Percentiles rank a stretch among this genome's conserved stretches.
These are phyloP conservation scores for Exserohilum turcica DNA, from an alignment of 2,329 filamentous ascomycete genomes.

Conservation along the genomic window DNA sequence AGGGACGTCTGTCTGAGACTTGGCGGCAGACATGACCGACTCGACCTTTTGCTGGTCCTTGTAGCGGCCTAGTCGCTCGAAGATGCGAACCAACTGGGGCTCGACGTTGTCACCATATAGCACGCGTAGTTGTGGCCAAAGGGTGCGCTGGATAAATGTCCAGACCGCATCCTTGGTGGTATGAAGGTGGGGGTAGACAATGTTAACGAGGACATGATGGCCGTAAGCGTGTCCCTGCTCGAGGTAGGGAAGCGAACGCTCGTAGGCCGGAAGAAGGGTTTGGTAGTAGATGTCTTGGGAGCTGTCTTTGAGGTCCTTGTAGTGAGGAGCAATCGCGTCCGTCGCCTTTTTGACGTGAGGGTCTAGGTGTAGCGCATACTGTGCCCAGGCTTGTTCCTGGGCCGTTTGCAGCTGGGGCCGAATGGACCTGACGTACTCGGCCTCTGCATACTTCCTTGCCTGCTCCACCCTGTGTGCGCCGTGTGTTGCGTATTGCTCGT, in stretches of 20 bases:
- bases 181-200: slow-evolving; percentile 72
- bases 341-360: slow-evolving; percentile 72
- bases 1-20: slow-evolving; percentile 38
- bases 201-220: slow-evolving; percentile 69
- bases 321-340: slow-evolving; percentile 71
- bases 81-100: slow-evolving; percentile 90
- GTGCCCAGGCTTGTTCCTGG: slow-evolving; percentile 62
- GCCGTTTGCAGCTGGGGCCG: slow-evolving; percentile 74
- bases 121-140: slow-evolving; percentile 81
- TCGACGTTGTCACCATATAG: slow-evolving; percentile 92
- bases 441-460: slow-evolving; percentile 67
- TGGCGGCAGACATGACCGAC: slow-evolving; percentile 61
- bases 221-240: slow-evolving; percentile 69
- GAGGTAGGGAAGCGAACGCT: slow-evolving; percentile 74
- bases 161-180: slow-evolving; percentile 73
- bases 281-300: slow-evolving; percentile 72
- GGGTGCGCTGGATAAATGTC: slow-evolving; percentile 72
- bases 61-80: slow-evolving; percentile 82
- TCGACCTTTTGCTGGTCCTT: slow-evolving; percentile 67
- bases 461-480: slow-evolving; percentile 74
- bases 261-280: slow-evolving; percentile 76
- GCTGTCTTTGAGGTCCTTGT: slow-evolving; percentile 66
- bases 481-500: slow-evolving; percentile 67
- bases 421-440: slow-evolving; percentile 79
- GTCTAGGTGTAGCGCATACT: slow-evolving; percentile 73